phyloP scores from a whole-genome alignment of 2,329 filamentous ascomycete genomes.

The Cladophialophora bantiana region DNA sequence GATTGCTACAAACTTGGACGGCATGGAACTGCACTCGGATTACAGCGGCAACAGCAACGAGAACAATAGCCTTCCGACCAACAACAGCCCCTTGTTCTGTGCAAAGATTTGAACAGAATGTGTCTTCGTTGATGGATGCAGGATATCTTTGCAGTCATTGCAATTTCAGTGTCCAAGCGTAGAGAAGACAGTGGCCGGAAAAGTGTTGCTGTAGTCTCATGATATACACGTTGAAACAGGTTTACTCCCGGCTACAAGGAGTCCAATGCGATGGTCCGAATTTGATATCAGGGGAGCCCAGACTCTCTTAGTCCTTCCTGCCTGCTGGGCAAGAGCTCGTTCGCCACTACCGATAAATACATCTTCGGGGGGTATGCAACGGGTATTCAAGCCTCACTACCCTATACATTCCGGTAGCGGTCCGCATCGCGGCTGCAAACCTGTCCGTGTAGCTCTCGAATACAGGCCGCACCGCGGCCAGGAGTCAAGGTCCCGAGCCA shows the following conservation, averaged over 20 bases:
- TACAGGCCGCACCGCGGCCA: background rate
- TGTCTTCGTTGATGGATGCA: background rate
- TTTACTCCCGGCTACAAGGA: background rate
- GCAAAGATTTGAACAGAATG: background rate
- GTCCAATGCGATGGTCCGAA: background rate
- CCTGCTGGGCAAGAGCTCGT: background rate
- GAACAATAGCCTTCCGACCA: background rate
- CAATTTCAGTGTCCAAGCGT: background rate
- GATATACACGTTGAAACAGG: background rate
- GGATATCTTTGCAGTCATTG: background rate
- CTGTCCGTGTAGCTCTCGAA: background rate
- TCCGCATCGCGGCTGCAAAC: background rate
- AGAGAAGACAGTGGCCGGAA: background rate
- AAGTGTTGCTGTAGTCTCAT: background rate
- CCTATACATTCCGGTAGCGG: background rate
- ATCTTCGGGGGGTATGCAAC: background rate
- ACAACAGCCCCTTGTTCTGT: background rate
- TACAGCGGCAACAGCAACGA: background rate
- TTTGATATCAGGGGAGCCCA: background rate
- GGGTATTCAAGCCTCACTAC: too few relatives aligned
- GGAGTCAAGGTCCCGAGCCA: background rate
- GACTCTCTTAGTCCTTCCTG: background rate
- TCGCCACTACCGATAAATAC: background rate
- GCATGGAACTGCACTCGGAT: background rate
- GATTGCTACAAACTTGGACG: constrained; percentile 8